Base-by-base conservation (phyloP, 352 stramenopile genomes). In the Nothophytophthora sp. region DNA sequence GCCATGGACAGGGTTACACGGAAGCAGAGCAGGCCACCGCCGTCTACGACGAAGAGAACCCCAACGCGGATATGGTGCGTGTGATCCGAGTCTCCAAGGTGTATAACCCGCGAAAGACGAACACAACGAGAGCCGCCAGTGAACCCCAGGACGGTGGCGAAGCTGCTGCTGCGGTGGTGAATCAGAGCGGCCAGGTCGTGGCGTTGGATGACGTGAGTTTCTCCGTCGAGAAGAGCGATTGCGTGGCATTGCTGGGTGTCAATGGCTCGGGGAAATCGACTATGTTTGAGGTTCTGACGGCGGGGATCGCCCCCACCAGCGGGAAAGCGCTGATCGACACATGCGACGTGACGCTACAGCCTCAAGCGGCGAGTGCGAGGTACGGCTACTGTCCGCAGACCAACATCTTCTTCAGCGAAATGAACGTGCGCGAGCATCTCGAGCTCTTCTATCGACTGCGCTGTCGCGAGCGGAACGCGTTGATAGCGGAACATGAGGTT, bases 211-310 rank as follows among this genome's bases (percentile, higher is more conserved):
- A 91, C 34, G 70, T 97, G 7, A 91, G 72, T 50, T 88, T 98
- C 34, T 69, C 70, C 0, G 90, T 98, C 4, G 72, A 90, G 30
- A 70, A 76, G 22, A 84, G 92, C 16, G 86, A 98, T 53, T 93
- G 93, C 40, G 90, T 98, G 15, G 94, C 92, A 1, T 54, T 98
- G 4, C 63, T 99, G 12, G 95, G 96, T 3, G 86, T 97, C 35
- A 99, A 98, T 63, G 96, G 95, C 2, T 95, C 92, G 13, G 93
- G 95, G n/a, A 98, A 99, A 64, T 99, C 96, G 15, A 99, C 97
- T 3, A 98, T 96, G 39, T 98, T 99, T 52, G 82, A 92, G 49
- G 97, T 99, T 40, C 59, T 99, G 18, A 99, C 96, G 11, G 95
- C 90, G 20, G 87, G 95, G 23, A 69, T 96, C 32, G 65, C 76